A percentile compares a stretch with the other conserved stretches of the same genome.
Conservation (phyloP, 208 protist species). For the Acanthamoeba culbertsoni region DNA sequence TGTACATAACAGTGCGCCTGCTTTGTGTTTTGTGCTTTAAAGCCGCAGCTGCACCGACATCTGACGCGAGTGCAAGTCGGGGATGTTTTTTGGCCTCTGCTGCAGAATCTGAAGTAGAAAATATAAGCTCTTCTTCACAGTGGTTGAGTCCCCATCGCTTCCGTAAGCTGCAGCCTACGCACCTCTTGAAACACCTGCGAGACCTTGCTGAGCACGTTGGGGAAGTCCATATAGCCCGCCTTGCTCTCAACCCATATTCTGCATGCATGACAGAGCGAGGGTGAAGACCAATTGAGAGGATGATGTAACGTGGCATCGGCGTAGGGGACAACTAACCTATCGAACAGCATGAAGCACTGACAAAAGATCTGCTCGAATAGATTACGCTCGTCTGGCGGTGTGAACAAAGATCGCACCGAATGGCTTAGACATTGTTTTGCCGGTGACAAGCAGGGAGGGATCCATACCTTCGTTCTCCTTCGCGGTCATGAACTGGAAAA, state of each 20-base stretch:
- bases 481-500: not conserved
- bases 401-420: not conserved
- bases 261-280: not conserved
- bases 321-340: not conserved
- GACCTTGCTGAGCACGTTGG: not conserved
- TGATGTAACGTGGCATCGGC: not conserved
- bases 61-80: not conserved
- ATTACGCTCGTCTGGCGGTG: not conserved
- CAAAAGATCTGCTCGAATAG: constrained; percentile 18
- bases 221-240: constrained; percentile 20
- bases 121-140: too few relatives aligned
- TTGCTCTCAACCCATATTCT: constrained; percentile 5
- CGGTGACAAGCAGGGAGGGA: not conserved
- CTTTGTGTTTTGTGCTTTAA: too few relatives aligned
- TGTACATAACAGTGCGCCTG: not conserved
- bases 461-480: not conserved
- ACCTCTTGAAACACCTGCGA: not conserved
- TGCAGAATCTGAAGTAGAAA: not conserved
- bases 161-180: too few relatives aligned
- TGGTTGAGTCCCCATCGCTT: too few relatives aligned
- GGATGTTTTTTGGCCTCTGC: not conserved
- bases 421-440: not conserved
- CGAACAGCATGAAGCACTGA: not conserved
- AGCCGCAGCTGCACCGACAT: too few relatives aligned
- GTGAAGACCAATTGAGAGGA: too few relatives aligned